Percentiles rank a stretch among this genome's conserved stretches.
phyloP scores from a whole-genome alignment of 129 eudicot genomes.

The Artemisia argyi region DNA sequence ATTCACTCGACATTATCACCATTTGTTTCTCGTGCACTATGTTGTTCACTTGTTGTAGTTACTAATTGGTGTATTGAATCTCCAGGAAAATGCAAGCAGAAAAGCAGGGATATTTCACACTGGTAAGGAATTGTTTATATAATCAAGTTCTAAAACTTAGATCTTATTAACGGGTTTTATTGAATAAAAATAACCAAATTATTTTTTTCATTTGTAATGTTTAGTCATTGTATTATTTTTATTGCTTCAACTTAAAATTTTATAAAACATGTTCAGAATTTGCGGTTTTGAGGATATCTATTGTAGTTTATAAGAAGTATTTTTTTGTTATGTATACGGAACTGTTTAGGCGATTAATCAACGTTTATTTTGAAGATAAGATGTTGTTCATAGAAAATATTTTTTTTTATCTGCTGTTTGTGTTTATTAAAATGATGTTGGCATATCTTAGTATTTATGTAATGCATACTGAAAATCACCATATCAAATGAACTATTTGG shows the following conservation, averaged over 20 bases:
- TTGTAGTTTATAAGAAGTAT: no score
- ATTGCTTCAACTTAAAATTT: background rate
- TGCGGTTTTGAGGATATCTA: no score
- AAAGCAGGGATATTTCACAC: constrained; percentile 79
- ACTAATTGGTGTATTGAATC: constrained; percentile 1
- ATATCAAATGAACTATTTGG: no score
- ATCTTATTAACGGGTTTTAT: no score
- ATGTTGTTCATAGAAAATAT: background rate
- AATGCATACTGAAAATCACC: background rate
- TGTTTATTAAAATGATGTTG: constrained; percentile 1
- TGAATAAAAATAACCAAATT: no score
- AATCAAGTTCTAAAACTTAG: no score
- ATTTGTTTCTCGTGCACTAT: background rate
- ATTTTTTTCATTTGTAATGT: no score
- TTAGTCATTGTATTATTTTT: no score
- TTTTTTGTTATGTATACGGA: no score
- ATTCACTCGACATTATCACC: background rate
- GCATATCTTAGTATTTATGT: background rate
- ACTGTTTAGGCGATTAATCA: no score
- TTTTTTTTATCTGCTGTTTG: constrained; percentile 10
- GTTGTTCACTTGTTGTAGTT: background rate
- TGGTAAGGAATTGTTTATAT: constrained; percentile 46
- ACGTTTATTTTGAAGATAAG: constrained; percentile 9
- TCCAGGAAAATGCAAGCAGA: constrained; percentile 89
- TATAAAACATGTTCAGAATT: no score